A percentile compares a stretch with the other conserved stretches of the same genome.
These are phyloP conservation scores for Tolypocladium sp. DNA, from an alignment of 2,329 filamentous ascomycete genomes.

Conservation along the genomic window DNA sequence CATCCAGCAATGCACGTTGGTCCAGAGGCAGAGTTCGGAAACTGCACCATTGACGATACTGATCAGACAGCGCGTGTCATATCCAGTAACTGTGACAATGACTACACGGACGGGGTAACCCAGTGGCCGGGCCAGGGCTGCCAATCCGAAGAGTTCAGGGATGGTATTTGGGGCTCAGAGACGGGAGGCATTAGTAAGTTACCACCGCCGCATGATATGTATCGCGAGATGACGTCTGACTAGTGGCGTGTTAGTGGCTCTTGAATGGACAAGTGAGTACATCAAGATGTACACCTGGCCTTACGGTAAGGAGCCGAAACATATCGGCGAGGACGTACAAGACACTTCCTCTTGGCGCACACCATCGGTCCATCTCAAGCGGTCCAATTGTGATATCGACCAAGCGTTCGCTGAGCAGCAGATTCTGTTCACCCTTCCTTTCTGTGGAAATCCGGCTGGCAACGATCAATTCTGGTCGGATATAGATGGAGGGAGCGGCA, in stretches of 20 bases:
- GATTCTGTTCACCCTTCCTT: conserved; percentile 1
- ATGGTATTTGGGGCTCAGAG: conserved; percentile 1
- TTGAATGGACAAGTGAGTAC: conserved; percentile 25
- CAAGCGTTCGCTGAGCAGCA: neutral
- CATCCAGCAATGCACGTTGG: conserved; percentile 42
- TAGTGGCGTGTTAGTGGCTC: conserved; percentile 16
- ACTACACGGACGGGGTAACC: neutral
- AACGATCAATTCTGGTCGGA: too few relatives aligned
- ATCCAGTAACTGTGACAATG: conserved; percentile 1
- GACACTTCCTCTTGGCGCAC: neutral
- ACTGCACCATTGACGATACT: neutral
- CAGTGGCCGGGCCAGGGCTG: conserved; percentile 1
- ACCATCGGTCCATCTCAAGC: neutral
- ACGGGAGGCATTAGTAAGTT: conserved; percentile 1
- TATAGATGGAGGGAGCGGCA: too few relatives aligned
- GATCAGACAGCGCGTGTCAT: neutral
- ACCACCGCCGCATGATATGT: too few relatives aligned
- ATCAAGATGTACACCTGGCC: conserved; percentile 28
- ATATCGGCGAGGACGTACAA: conserved; percentile 10
- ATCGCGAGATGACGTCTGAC: too few relatives aligned
- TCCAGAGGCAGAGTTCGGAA: neutral
- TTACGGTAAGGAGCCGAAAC: conserved; percentile 13
- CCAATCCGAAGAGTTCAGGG: neutral
- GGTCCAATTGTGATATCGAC: neutral
- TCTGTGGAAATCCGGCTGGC: neutral